Base-by-base conservation (phyloP, 208 protist genomes). In the Trypanosoma lewisi region DNA sequence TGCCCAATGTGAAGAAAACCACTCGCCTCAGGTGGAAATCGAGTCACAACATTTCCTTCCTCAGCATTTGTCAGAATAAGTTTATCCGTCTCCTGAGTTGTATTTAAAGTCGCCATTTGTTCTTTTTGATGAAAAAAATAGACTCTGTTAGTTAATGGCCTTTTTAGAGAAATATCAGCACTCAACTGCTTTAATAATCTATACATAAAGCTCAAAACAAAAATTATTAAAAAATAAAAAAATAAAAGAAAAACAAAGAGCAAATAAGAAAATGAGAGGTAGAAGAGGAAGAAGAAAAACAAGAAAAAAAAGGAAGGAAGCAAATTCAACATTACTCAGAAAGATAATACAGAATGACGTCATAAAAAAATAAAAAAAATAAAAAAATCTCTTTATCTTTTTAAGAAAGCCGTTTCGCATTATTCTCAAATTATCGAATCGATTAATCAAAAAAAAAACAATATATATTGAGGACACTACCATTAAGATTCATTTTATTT, bases 1-100 rank as follows among this genome's bases (percentile, higher is more conserved):
- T 99, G 98, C 14, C 98, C 98, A 75, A 99, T 98, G 75, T 99
- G 98, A 14, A 99, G 77, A 70, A 97, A 99, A 6, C 98, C 98
- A 63, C 89, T 97, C 9, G 98, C 95, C 74, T 99, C 97, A 2
- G 98, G 98, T n/a, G 98, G 96, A 70, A 99, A 99, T 58, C 98
- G 84, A 33, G 97, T 99, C 8, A 97, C 85, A 54, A 99, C 97
- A 31, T 91, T 82, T 27, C 94, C 94, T 57, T 95, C 68, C 34
- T 82, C 79, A 23, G 92, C 94, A 82, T 94, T 73, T 44, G 75
- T 82, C 7, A 96, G 66, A 2, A 52, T 63, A 37, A 96, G 78
- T 63, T 88, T 95, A 56, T 97, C 89, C 8, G 76, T 62, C 23
- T 87, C 81, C 36, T 78, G 63, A n/a, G 37, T 44, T n/a, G 23